These are phyloP conservation scores for Stephanocyclus meneghinianus DNA, from an alignment of 352 stramenopile species.

Conservation along the genomic window DNA sequence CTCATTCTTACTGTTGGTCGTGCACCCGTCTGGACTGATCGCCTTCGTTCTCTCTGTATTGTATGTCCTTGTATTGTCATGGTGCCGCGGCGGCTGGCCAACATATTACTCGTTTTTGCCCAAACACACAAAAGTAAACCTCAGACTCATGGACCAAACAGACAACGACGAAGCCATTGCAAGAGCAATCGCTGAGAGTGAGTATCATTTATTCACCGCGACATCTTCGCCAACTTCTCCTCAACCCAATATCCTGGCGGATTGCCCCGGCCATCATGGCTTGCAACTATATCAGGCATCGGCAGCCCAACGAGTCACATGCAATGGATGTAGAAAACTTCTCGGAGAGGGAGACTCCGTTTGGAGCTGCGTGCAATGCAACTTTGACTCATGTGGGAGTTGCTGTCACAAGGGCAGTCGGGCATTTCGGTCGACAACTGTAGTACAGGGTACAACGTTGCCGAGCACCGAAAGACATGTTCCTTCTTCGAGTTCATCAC, in stretches of 20 bases:
- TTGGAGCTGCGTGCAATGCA: constrained; percentile 45
- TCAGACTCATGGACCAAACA: constrained; percentile 19
- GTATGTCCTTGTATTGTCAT: too few species aligned
- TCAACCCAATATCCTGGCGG: constrained; percentile 6
- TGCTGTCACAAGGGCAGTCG: constrained; percentile 15
- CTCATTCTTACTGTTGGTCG: too few species aligned
- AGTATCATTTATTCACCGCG: constrained; percentile 10
- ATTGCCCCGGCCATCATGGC: constrained; percentile 38
- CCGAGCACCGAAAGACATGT: not conserved
- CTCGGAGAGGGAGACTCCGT: constrained; percentile 21
- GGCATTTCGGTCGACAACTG: not conserved
- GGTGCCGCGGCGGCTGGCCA: too few species aligned
- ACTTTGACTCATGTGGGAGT: constrained; percentile 47
- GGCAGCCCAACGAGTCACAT: constrained; percentile 36
- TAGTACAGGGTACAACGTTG: not conserved
- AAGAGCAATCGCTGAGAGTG: constrained; percentile 46
- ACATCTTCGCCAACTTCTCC: not conserved
- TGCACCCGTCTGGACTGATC: too few species aligned
- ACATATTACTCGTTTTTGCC: too few species aligned
- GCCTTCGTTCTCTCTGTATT: too few species aligned
- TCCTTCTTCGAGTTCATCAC: not conserved
- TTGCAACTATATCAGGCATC: constrained; percentile 39
- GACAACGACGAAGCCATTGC: constrained; percentile 55
- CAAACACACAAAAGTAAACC: not conserved
- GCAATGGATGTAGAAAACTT: constrained; percentile 35